Percentiles rank a stretch among this genome's conserved stretches.
Evolutionary conservation across 768 basidiomycete genomes (phyloP).

Genomic region (Termitomyces sp.): DNA sequence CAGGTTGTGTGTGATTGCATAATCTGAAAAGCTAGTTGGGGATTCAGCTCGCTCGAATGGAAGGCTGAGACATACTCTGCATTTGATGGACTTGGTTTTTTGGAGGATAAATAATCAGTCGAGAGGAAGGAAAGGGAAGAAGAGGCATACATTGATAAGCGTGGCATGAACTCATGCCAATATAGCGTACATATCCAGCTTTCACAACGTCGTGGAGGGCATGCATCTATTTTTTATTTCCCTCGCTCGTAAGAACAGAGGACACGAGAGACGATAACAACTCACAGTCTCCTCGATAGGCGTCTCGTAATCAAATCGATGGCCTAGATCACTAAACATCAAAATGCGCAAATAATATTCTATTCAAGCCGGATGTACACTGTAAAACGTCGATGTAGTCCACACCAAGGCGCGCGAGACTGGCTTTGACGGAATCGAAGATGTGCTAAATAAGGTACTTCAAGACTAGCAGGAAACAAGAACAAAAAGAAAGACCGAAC

Average conservation of each 20-base stretch:
- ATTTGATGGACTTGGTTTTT: slow-evolving; percentile 40
- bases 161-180: slow-evolving; percentile 53
- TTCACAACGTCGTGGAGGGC: slow-evolving; percentile 58
- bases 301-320: slow-evolving; percentile 52
- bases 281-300: slow-evolving; percentile 52
- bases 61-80: slow-evolving; percentile 38
- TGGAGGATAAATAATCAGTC: background rate
- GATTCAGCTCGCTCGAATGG: background rate
- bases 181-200: slow-evolving; percentile 57
- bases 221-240: too few relatives aligned
- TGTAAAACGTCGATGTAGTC: slow-evolving; percentile 78
- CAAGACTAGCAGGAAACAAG: background rate
- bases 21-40: slow-evolving; percentile 31
- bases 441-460: slow-evolving; percentile 44
- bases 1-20: slow-evolving; percentile 52
- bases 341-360: background rate
- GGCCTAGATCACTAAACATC: slow-evolving; percentile 24
- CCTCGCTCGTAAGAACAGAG: too few relatives aligned
- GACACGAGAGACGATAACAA: background rate
- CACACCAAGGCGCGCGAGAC: slow-evolving; percentile 63
- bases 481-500: background rate
- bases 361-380: slow-evolving; percentile 30
- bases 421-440: slow-evolving; percentile 60
- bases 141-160: slow-evolving; percentile 46
- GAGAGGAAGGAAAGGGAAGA: background rate